Base-by-base conservation (phyloP, 148 eudicot genomes). In the Diospyros lotus region DNA sequence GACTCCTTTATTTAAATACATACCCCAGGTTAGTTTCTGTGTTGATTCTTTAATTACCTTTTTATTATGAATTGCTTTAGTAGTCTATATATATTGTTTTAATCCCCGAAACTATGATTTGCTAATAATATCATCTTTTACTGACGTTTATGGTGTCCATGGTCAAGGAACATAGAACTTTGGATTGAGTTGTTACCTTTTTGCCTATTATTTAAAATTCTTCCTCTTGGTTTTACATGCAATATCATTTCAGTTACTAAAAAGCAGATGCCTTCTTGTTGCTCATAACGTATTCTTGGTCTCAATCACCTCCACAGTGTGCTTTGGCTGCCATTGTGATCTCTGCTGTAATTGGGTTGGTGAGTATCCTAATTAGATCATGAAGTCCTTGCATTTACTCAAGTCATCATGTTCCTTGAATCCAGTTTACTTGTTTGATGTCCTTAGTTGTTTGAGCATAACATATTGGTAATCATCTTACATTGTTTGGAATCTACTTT, bases 281-380 rank as follows among this genome's bases (percentile, higher is more conserved):
- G 72, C 75, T 89, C 40, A 81, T 62, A 58, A 45, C 61, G 28
- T 68, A 50, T 39, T 76, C 78, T 68, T 50, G 56, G 62, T 58
- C 67, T 71, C 56, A 59, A 71, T 68, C 48, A 56, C 48, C 45
- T 88, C 76, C 79, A 86, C 97, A 95, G 99, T 90, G 97, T 75
- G 93, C 90, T 73, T 83, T 95, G 80, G 99, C 99, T 84, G 99
- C 99, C 71, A 93, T 95, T 77, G 99, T 95, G 80, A 91, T 89
- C 40, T 93, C 99, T 82, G 99, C 99, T 69, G 99, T 95, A 58
- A 86, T 89, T 80, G 99, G 99, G 74, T 87, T 95, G 99, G 99
- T 95, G 80, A 82, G 99, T 87, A n/a, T 41, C 56, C 7, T n/a
- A 62, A 38, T 18, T 70, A 5, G 48, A 53, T 48, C 64, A 6